Conservation (phyloP, 164 flowering plant genomes). For the Aristolochia contorta region DNA sequence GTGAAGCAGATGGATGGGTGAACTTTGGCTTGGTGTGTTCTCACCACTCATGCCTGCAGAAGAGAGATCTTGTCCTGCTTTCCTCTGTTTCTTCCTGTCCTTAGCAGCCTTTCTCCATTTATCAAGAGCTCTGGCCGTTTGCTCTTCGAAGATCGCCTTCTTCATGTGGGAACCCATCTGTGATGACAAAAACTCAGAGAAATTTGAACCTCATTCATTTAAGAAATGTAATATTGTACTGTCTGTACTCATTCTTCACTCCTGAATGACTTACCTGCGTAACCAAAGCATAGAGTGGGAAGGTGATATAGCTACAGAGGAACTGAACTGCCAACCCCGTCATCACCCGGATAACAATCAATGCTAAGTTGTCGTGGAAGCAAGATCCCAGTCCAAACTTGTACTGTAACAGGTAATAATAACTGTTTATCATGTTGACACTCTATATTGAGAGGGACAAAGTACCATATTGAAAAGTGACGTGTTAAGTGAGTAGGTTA, state of each 20-base stretch:
- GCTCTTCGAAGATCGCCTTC: constrained; percentile 61
- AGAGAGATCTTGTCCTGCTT: constrained; percentile 12
- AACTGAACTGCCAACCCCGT: constrained; percentile 44
- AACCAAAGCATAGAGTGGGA: constrained; percentile 63
- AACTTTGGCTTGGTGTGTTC: constrained; percentile 28
- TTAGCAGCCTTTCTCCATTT: constrained; percentile 55
- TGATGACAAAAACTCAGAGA: not conserved
- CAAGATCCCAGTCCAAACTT: constrained; percentile 41
- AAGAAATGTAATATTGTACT: too few species aligned
- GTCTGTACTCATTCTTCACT: too few species aligned
- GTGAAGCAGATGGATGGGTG: constrained; percentile 48
- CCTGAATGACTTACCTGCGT: constrained; percentile 43
- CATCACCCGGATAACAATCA: constrained; percentile 23
- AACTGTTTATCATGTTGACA: not conserved
- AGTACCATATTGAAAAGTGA: too few species aligned
- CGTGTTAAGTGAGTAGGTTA: too few species aligned
- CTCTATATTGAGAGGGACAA: not conserved
- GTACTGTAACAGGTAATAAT: constrained; percentile 26
- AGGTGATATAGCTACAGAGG: constrained; percentile 61
- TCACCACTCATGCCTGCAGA: constrained; percentile 33
- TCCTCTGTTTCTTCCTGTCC: constrained; percentile 26
- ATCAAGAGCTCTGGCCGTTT: constrained; percentile 49
- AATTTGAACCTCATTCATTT: not conserved
- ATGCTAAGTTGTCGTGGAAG: constrained; percentile 35
- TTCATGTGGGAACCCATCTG: constrained; percentile 85